Evolutionary conservation across 441 rosid genomes (phyloP).

Genomic region (Viola pubescens): DNA sequence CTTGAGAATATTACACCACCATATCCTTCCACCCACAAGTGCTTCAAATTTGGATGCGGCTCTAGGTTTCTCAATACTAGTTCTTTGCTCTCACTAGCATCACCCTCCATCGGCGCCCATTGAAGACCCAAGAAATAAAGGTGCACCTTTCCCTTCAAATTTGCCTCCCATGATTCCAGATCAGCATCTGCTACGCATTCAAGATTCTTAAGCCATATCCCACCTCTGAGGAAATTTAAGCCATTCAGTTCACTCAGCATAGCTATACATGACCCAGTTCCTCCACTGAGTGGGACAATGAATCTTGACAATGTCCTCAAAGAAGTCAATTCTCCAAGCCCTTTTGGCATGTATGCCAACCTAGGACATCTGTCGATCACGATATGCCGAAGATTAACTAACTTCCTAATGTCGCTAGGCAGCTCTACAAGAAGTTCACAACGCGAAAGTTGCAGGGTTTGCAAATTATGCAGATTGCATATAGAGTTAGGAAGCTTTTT

Average conservation of each 20-base stretch:
- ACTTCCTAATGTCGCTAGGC: constrained; percentile 9
- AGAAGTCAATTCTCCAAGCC: constrained; percentile 15
- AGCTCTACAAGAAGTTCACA: constrained; percentile 12
- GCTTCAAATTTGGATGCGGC: constrained; percentile 16
- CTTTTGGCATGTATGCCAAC: constrained; percentile 11
- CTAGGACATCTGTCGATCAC: constrained; percentile 9
- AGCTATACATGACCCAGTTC: neutral
- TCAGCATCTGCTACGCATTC: neutral
- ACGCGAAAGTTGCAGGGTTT: constrained; percentile 11
- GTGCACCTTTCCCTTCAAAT: neutral
- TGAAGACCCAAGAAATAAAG: neutral
- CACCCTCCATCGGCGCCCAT: constrained; percentile 1
- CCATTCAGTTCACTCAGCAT: constrained; percentile 10
- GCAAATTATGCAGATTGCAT: constrained; percentile 14
- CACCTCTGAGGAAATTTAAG: constrained; percentile 2
- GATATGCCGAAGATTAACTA: constrained; percentile 14
- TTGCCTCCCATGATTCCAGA: neutral
- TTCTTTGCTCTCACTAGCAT: constrained; percentile 5
- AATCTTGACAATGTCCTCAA: constrained; percentile 12
- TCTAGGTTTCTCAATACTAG: constrained; percentile 9
- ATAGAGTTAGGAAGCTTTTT: constrained; percentile 14
- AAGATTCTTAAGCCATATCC: neutral
- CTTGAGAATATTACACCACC: constrained; percentile 7
- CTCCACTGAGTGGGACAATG: constrained; percentile 1
- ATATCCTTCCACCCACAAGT: constrained; percentile 11